Evolutionary conservation across 257 asterid species (phyloP), one percentile per base, ranked within the genome.

Genomic region (Solanum tacnaense): DNA sequence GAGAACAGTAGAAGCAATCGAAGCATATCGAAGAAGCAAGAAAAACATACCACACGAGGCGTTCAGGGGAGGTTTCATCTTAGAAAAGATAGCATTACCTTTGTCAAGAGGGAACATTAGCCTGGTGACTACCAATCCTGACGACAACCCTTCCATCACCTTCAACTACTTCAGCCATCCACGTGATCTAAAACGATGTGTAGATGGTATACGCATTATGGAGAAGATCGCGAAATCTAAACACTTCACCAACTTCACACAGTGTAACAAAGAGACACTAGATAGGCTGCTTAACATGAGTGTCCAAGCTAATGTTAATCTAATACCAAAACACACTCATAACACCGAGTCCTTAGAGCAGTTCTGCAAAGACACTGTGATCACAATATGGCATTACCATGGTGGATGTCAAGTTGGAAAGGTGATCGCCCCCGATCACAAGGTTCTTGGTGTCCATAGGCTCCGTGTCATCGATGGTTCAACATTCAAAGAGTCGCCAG

Each of bases 371-470:
- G 99, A 97, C 92, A 97, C 99, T 8, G 98, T 96, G n/a, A 92
- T 95, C 88, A 95, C 99, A 5, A 97, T 97, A 46, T 96, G 99
- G 99, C 99, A 97, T 90, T 97, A 96, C 92, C 99, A 97, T 74
- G 99, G 99, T 2, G 99, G 99, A 7, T 96, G 98, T 93, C 98
- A 93, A 2, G 96, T 96, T 1, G 96, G 98, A 32, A 89, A 93
- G 88, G 99, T 97, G 79, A 96, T 97, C 49, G 84, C n/a, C 78
- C 84, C 87, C 0, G 92, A 96, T 71, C 92, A 95, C 86, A 92
- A 86, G 86, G 99, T 97, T 49, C 89, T 94, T 13, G 98, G 99
- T 6, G 94, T 94, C 34, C 87, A 91, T 27, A 85, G 96, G 83
- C 95, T 97, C 31, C 98, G 99, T 18, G 95, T 97, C 8, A 86